phyloP scores from a whole-genome alignment of 2,329 filamentous ascomycete genomes.

The Fusarium stilboides region DNA sequence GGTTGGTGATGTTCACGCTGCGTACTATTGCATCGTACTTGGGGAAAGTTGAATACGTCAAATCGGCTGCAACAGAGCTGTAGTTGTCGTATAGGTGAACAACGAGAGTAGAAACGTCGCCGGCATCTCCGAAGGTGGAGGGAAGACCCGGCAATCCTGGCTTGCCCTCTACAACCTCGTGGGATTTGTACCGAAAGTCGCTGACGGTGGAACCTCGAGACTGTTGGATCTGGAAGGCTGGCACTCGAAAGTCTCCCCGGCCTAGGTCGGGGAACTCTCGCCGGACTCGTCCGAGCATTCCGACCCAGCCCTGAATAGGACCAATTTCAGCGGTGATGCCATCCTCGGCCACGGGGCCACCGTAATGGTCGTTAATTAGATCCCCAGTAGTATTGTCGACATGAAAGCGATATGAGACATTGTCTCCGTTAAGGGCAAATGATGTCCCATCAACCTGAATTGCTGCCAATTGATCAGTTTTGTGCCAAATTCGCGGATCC shows the following conservation, averaged over 20 bases:
- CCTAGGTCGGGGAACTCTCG: slow-evolving; percentile 77
- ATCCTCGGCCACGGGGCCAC: slow-evolving; percentile 69
- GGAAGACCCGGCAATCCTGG: slow-evolving; percentile 70
- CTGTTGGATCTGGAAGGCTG: slow-evolving; percentile 73
- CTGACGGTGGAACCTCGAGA: slow-evolving; percentile 71
- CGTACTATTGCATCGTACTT: slow-evolving; percentile 73
- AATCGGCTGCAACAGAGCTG: slow-evolving; percentile 69
- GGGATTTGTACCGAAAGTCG: slow-evolving; percentile 70
- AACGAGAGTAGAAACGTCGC: slow-evolving; percentile 72
- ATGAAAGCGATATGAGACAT: slow-evolving; percentile 75
- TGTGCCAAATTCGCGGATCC: accelerated
- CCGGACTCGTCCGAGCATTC: slow-evolving; percentile 67
- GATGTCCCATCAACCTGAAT: slow-evolving; percentile 67
- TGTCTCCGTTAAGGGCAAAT: slow-evolving; percentile 71
- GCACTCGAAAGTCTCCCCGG: slow-evolving; percentile 74
- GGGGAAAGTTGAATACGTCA: slow-evolving; percentile 76
- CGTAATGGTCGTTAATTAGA: slow-evolving; percentile 74
- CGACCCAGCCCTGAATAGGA: slow-evolving; percentile 61
- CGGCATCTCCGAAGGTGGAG: slow-evolving; percentile 69
- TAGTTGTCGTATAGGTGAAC: slow-evolving; percentile 73
- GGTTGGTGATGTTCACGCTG: slow-evolving; percentile 74
- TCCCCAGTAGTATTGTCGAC: slow-evolving; percentile 71
- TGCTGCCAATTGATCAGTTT: slow-evolving; percentile 54
- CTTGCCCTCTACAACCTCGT: slow-evolving; percentile 69
- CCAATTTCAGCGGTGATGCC: slow-evolving; percentile 54